Percentiles rank a stretch among this genome's conserved stretches.
phyloP scores from a whole-genome alignment of 495 filamentous ascomycete genomes.

The Neurospora sp. region DNA sequence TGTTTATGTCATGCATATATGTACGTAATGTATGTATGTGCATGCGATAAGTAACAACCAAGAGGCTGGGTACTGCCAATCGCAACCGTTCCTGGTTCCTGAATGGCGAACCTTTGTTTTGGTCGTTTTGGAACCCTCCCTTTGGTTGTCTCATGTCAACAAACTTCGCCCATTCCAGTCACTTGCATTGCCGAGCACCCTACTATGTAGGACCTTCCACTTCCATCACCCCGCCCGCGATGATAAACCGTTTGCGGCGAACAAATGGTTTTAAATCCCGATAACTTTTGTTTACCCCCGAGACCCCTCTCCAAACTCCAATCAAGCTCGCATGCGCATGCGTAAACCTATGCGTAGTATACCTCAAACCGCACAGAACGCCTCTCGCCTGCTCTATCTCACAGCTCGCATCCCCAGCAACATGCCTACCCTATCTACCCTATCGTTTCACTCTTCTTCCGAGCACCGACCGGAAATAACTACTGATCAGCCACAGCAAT shows the following conservation, averaged over 20 bases:
- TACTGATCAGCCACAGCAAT: slow-evolving; percentile 1
- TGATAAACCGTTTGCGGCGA: background rate
- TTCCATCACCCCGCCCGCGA: background rate
- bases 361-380: background rate
- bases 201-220: background rate
- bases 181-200: background rate
- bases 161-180: background rate
- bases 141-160: background rate
- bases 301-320: background rate
- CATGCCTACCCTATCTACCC: background rate
- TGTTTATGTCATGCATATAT: background rate
- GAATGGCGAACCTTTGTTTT: background rate
- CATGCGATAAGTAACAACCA: background rate
- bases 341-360: background rate
- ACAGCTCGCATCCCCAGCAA: background rate
- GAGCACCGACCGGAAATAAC: background rate
- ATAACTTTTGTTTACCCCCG: background rate
- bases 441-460: background rate
- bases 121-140: background rate
- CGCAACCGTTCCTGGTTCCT: background rate
- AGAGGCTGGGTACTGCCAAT: background rate
- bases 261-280: background rate
- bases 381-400: background rate
- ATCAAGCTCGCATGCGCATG: background rate
- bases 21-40: background rate